phyloP scores from a whole-genome alignment of 2,329 filamentous ascomycete genomes.

The Conoideocrella luteorostrata region DNA sequence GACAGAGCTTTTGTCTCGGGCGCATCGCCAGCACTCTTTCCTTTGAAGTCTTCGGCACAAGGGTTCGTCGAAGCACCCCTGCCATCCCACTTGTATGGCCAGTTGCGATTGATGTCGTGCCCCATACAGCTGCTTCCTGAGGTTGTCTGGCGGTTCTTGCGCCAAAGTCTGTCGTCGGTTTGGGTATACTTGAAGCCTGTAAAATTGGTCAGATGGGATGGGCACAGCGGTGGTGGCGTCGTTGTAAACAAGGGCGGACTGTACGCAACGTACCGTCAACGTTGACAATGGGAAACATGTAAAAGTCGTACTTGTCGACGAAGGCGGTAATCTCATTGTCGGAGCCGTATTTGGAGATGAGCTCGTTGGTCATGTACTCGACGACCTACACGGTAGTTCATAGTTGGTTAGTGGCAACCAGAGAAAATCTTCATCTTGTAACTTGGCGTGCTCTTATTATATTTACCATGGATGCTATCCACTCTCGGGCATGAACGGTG shows the following conservation, averaged over 20 bases:
- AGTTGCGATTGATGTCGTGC: constrained; percentile 55
- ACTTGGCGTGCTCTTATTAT: background rate
- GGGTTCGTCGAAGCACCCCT: constrained; percentile 44
- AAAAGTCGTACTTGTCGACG: constrained; percentile 59
- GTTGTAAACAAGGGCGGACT: background rate
- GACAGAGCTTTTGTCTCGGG: constrained; percentile 46
- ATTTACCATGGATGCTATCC: constrained; percentile 48
- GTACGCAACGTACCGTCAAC: constrained; percentile 41
- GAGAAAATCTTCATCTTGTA: background rate
- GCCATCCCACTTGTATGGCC: constrained; percentile 48
- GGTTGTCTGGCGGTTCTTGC: constrained; percentile 49
- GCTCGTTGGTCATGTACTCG: constrained; percentile 46
- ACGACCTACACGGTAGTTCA: constrained; percentile 17
- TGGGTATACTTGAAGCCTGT: constrained; percentile 55
- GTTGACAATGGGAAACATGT: constrained; percentile 57
- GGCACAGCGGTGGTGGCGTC: too few species aligned
- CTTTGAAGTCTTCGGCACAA: constrained; percentile 44
- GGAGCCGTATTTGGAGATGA: constrained; percentile 39
- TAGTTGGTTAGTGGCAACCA: background rate
- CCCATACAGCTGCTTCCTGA: constrained; percentile 38
- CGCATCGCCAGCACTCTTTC: constrained; percentile 35
- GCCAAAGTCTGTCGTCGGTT: constrained; percentile 51
- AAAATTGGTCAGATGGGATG: background rate
- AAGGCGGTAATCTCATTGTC: constrained; percentile 32
- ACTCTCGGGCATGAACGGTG: constrained; percentile 54